Base-by-base conservation (phyloP, 345 rosid genomes). In the Kernera saxatilis region DNA sequence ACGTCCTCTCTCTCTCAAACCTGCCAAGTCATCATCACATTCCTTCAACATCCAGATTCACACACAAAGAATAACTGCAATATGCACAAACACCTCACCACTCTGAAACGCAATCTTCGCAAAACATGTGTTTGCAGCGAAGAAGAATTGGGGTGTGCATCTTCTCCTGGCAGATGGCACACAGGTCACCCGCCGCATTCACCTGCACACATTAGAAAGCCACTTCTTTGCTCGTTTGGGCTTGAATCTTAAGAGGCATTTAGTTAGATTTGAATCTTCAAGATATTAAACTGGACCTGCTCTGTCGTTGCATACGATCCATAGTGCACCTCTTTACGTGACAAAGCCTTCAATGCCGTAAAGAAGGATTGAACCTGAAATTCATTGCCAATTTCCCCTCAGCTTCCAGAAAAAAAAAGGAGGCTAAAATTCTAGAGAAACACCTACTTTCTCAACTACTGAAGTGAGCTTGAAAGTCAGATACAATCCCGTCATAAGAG, bases 151-250 rank as follows among this genome's bases (percentile, higher is more conserved):
- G 99, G 50, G 92, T 86, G 69, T 94, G 96, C 99, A 94, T 94
- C 86, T 94, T 94, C 79, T 91, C 98, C 85, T 91, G 99, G 82
- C 99, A 94, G 49, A 91, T 94, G 66, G 98, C 98, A 69, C 98
- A 94, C 40, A 91, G 69, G 80, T 94, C 99, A 36, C 99, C 98
- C 15, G 91, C 98, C 33, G 94, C 93, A 79, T 75, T 90, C 53
- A 95, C 98, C 98, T 92, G 84, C 84, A 81, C 61, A 71, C 29
- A 80, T 36, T 37, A 46, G 18, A 70, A 70, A 71, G 54, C 23
- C 69, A 57, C 26, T 64, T 57, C 60, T 30, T 70, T 56, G 59
- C 66, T 63, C 39, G 23, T 26, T 51, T 53, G 51, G 58, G 48
- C 5, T 51, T 61, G n/a, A 68, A 61, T 35, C 56, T 32, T 14